Percentiles rank a stretch among this genome's conserved stretches.
Evolutionary conservation across 306 rosid genomes (phyloP).

Genomic region (peach (Prunus persica)): DNA sequence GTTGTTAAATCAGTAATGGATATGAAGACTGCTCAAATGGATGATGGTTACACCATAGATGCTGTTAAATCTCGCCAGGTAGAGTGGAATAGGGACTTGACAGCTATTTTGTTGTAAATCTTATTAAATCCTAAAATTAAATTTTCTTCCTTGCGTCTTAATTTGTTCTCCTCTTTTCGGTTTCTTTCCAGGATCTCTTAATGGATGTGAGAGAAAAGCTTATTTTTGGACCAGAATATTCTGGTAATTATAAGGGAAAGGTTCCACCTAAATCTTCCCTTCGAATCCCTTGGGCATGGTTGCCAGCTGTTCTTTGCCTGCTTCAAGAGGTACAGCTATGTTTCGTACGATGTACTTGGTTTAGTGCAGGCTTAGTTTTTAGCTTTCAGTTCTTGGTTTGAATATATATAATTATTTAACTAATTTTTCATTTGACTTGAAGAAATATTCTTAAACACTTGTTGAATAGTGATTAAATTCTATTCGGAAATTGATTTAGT

Average conservation of each 20-base stretch:
- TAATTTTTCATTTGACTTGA: background rate
- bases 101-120: background rate
- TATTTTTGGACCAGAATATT: conserved; percentile 84
- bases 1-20: conserved; percentile 75
- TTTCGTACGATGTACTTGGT: background rate
- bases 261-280: conserved; percentile 70
- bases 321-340: conserved; percentile 69
- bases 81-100: conserved; percentile 36
- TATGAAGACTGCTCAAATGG: conserved; percentile 69
- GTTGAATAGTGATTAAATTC: background rate
- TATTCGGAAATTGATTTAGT: background rate
- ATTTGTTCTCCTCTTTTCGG: conserved; percentile 11
- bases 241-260: conserved; percentile 64
- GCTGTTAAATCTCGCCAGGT: conserved; percentile 82
- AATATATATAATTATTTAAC: background rate
- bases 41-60: conserved; percentile 78
- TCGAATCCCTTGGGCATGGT: conserved; percentile 84
- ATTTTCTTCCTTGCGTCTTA: background rate
- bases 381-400: background rate
- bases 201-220: conserved; percentile 92
- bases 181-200: conserved; percentile 63
- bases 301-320: conserved; percentile 83
- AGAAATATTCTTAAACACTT: background rate
- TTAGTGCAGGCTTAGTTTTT: background rate
- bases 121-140: background rate